Base-by-base conservation (phyloP, 2,329 filamentous ascomycete species). In the Xylaria hypoxylon region DNA sequence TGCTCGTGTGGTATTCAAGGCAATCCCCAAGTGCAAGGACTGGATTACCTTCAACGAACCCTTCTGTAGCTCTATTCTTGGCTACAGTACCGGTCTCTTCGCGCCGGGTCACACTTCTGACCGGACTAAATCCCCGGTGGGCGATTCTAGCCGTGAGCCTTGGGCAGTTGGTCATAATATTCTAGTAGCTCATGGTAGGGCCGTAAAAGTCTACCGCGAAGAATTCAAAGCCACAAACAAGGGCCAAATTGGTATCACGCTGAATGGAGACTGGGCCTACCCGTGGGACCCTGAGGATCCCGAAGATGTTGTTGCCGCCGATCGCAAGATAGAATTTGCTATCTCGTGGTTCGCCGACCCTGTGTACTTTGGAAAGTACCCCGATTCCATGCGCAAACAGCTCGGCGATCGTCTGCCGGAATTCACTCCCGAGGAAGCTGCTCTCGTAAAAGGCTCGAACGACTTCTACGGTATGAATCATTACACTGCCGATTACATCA, bases 391-490 rank as follows among this genome's bases (percentile, higher is more conserved):
- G 92, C 85, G 87, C 64, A 87, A 88, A 77, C 93, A 96, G 82
- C 88, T 96, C 19, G 92, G 93, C 62, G 85, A 90, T 76, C 88
- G 92, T 15, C 85, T 96, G 53, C 93, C 93, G 5, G 82, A 84
- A 50, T 96, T 92, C 78, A 93, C 91, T 0, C 79, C 85, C 0
- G 91, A 92, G 71, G 92, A 97, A 76, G 79, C 83, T 26, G 87
- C 87, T 2, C 83, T 96, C n/a, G 89, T 97, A 51, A 85, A 90
- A 75, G 92, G 92, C n/a, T 93, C 90, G 77, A 96, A 96, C 79
- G 93, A 96, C 83, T 96, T 96, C 80, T 96, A 96, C 79, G 93
- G 92, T 78, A 95, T 95, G 92, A 96, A 97, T 84, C 91, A 94
- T 84, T 97, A 97, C 84, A 94, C 92, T 57, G 91, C 92, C 76